Percentiles rank a stretch among this genome's conserved stretches.
phyloP scores from a whole-genome alignment of 768 basidiomycete species.

The Tricholoma sp. region DNA sequence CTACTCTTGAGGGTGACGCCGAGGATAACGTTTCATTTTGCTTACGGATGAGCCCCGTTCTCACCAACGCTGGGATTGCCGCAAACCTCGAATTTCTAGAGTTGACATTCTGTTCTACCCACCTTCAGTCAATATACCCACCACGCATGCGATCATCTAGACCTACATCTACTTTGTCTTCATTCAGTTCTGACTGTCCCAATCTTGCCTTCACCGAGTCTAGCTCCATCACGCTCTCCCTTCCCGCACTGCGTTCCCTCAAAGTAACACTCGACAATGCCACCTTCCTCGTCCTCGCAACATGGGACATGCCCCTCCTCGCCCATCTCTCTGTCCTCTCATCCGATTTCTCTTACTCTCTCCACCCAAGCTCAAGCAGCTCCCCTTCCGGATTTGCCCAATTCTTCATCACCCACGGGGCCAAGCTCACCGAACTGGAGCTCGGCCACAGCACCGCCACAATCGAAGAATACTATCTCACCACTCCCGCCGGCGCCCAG shows the following conservation, averaged over 20 bases:
- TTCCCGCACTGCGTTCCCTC: slow-evolving; percentile 65
- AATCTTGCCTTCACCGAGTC: slow-evolving; percentile 4
- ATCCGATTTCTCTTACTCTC: slow-evolving; percentile 58
- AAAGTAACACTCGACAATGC: slow-evolving; percentile 69
- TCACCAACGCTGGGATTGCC: slow-evolving; percentile 38
- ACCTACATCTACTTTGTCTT: slow-evolving; percentile 9
- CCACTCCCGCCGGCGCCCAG: slow-evolving; percentile 33
- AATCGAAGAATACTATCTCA: slow-evolving; percentile 64
- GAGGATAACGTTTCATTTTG: slow-evolving; percentile 51
- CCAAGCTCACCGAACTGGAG: slow-evolving; percentile 58
- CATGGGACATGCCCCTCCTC: slow-evolving; percentile 62
- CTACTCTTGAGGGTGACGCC: neutral
- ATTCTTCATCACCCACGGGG: slow-evolving; percentile 67
- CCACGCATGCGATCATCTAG: neutral
- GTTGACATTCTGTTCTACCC: slow-evolving; percentile 52
- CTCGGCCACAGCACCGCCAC: slow-evolving; percentile 66
- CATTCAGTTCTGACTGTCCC: slow-evolving; percentile 3
- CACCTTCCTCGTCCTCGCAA: slow-evolving; percentile 61
- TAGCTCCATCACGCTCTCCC: slow-evolving; percentile 30
- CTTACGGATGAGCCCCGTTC: slow-evolving; percentile 48
- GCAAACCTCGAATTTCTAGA: slow-evolving; percentile 63
- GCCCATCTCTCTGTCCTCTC: slow-evolving; percentile 63
- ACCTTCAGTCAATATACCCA: slow-evolving; percentile 29
- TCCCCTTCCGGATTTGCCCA: slow-evolving; percentile 57
- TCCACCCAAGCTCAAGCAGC: neutral